A percentile compares a stretch with the other conserved stretches of the same genome.
phyloP scores from a whole-genome alignment of 495 filamentous ascomycete species.

The Podospora appendiculata region DNA sequence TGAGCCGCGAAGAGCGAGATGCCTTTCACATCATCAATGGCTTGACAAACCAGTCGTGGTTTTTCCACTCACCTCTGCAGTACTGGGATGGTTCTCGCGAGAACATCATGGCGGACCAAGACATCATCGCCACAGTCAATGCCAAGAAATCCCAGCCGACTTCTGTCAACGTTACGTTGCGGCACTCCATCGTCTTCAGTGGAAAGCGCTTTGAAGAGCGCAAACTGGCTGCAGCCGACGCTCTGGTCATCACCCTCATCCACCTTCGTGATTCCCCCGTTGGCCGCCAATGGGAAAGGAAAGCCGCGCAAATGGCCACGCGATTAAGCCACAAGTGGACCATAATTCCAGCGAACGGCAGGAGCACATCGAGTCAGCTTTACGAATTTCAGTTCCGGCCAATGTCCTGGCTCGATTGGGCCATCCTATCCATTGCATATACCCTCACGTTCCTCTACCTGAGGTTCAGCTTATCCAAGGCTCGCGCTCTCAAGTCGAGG shows the following conservation, averaged over 20 bases:
- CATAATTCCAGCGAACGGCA: conserved; percentile 51
- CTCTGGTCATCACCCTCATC: conserved; percentile 64
- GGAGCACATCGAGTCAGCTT: conserved; percentile 42
- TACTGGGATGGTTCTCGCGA: conserved; percentile 61
- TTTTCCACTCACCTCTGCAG: conserved; percentile 66
- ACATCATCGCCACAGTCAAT: conserved; percentile 61
- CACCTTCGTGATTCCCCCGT: conserved; percentile 51
- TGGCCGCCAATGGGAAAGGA: conserved; percentile 51
- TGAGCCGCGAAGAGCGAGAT: conserved; percentile 37
- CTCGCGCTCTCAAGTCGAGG: conserved; percentile 60
- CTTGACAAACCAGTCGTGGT: conserved; percentile 46
- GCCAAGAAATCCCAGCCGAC: conserved; percentile 42
- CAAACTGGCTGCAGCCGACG: conserved; percentile 56
- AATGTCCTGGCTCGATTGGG: conserved; percentile 51
- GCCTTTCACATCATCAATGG: conserved; percentile 43
- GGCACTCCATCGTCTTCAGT: conserved; percentile 67
- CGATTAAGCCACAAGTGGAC: conserved; percentile 42
- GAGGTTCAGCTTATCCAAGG: conserved; percentile 46
- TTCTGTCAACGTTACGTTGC: conserved; percentile 57
- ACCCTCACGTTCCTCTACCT: conserved; percentile 50
- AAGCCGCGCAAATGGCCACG: conserved; percentile 38
- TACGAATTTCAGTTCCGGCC: conserved; percentile 69
- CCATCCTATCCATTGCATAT: conserved; percentile 54
- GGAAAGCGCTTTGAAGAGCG: conserved; percentile 60
- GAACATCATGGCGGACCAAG: conserved; percentile 44